Evolutionary conservation across 495 filamentous ascomycete genomes (phyloP).

Genomic region (Pyrenula aspistea): DNA sequence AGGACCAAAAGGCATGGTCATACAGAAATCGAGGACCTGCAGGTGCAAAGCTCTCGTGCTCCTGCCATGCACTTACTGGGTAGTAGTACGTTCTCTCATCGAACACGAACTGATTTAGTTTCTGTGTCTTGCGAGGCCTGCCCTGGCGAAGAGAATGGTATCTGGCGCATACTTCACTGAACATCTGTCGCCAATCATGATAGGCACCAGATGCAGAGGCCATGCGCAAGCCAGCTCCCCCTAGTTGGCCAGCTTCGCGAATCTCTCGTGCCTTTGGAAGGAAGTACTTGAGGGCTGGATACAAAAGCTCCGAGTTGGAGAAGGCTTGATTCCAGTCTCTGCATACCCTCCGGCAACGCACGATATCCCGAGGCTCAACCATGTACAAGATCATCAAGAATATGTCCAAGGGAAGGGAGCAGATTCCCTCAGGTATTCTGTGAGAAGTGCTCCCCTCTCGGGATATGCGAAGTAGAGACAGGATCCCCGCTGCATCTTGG

Average conservation of each 20-base stretch:
- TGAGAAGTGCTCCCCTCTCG: not conserved
- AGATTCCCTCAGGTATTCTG: conserved; percentile 6
- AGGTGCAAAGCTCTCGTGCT: conserved; percentile 29
- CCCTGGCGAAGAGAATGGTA: conserved; percentile 43
- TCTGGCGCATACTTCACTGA: conserved; percentile 40
- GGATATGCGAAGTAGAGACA: not conserved
- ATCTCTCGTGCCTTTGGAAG: conserved; percentile 45
- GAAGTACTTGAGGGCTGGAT: conserved; percentile 34
- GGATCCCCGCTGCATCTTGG: not conserved
- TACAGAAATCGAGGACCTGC: conserved; percentile 34
- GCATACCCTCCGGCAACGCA: conserved; percentile 44
- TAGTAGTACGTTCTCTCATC: conserved; percentile 21
- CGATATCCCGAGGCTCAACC: conserved; percentile 36
- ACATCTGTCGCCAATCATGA: conserved; percentile 26
- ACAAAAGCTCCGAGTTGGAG: conserved; percentile 28
- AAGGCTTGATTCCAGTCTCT: conserved; percentile 43
- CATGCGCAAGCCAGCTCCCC: conserved; percentile 4
- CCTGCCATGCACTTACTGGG: conserved; percentile 44
- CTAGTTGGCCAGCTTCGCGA: conserved; percentile 13
- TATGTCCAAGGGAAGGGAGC: conserved; percentile 27
- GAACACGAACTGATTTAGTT: conserved; percentile 16
- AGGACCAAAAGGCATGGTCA: conserved; percentile 46
- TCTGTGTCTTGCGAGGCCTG: conserved; percentile 35
- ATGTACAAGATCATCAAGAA: conserved; percentile 28
- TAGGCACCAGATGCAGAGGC: not conserved